Conservation (phyloP, 2,329 filamentous ascomycete genomes). For the Colletotrichum tabaci region DNA sequence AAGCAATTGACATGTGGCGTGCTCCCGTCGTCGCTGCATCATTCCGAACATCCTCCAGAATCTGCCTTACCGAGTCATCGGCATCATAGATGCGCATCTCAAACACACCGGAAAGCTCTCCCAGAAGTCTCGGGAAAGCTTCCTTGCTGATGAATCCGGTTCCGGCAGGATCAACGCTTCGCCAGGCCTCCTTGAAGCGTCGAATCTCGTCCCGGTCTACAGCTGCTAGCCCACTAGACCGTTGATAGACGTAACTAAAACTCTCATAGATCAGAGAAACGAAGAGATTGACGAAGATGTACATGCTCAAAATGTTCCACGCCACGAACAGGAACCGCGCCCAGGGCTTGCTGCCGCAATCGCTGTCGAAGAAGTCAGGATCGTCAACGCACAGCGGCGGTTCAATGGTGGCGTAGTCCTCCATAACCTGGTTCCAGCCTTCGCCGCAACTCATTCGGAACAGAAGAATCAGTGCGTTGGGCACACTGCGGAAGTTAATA, state of each 20-base stretch:
- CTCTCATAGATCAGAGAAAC: slow-evolving; percentile 99
- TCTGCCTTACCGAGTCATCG: slow-evolving; percentile 87
- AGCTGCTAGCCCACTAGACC: slow-evolving; percentile 90
- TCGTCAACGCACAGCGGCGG: slow-evolving; percentile 85
- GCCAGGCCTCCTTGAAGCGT: slow-evolving; percentile 98
- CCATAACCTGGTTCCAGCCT: slow-evolving; percentile 97
- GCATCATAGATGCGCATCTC: slow-evolving; percentile 97
- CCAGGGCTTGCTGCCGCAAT: slow-evolving; percentile 94
- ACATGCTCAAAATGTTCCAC: slow-evolving; percentile 99
- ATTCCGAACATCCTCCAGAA: slow-evolving; percentile 86
- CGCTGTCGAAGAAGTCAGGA: slow-evolving; percentile 83
- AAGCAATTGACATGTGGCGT: slow-evolving; percentile 69
- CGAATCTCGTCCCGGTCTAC: slow-evolving; percentile 95
- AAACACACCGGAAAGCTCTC: slow-evolving; percentile 94
- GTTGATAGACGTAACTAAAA: slow-evolving; percentile 99
- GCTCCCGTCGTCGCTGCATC: slow-evolving; percentile 54
- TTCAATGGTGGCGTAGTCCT: slow-evolving; percentile 87
- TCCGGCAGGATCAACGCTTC: slow-evolving; percentile 92
- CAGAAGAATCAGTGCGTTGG: slow-evolving; percentile 92
- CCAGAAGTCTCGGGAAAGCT: slow-evolving; percentile 87
- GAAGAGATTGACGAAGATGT: slow-evolving; percentile 98
- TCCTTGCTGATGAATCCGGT: slow-evolving; percentile 93
- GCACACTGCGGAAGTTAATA: slow-evolving; percentile 93
- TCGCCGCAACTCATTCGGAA: slow-evolving; percentile 96
- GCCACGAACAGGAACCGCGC: slow-evolving; percentile 90